phyloP scores from a whole-genome alignment of 1,284 basidiomycete genomes.

The Sphaerobolus stellatus region DNA sequence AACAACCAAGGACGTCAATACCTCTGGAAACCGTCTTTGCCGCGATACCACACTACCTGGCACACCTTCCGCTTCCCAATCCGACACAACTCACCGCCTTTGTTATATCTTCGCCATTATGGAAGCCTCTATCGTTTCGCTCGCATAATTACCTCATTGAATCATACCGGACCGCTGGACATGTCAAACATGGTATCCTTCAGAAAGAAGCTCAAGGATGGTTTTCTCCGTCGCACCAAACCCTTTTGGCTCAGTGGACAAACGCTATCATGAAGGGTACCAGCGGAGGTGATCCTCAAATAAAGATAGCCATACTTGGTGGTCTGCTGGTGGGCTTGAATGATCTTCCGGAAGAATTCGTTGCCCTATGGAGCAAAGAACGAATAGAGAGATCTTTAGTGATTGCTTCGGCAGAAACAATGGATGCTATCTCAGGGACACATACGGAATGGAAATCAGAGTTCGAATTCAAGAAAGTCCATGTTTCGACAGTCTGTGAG shows the following conservation, averaged over 20 bases:
- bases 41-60: constrained; percentile 63
- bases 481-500: constrained; percentile 28
- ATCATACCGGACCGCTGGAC: constrained; percentile 63
- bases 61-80: constrained; percentile 35
- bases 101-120: constrained; percentile 60
- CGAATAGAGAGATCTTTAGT: constrained; percentile 62
- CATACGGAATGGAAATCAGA: constrained; percentile 59
- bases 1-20: constrained; percentile 46
- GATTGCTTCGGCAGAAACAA: constrained; percentile 66
- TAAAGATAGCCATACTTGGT: constrained; percentile 57
- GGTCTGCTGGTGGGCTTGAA: constrained; percentile 65
- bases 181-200: constrained; percentile 49
- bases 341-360: constrained; percentile 43
- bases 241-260: constrained; percentile 52
- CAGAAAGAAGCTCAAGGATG: constrained; percentile 37
- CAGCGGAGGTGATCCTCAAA: constrained; percentile 58
- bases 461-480: constrained; percentile 51
- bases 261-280: constrained; percentile 59
- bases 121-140: constrained; percentile 47
- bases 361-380: constrained; percentile 31
- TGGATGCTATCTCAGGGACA: constrained; percentile 53
- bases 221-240: constrained; percentile 42
- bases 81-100: constrained; percentile 66
- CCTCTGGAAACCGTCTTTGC: constrained; percentile 54
- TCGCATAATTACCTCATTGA: constrained; percentile 54